A percentile compares a stretch with the other conserved stretches of the same genome.
phyloP scores from a whole-genome alignment of 2,329 filamentous ascomycete species.

The Phialemoniopsis sp. region DNA sequence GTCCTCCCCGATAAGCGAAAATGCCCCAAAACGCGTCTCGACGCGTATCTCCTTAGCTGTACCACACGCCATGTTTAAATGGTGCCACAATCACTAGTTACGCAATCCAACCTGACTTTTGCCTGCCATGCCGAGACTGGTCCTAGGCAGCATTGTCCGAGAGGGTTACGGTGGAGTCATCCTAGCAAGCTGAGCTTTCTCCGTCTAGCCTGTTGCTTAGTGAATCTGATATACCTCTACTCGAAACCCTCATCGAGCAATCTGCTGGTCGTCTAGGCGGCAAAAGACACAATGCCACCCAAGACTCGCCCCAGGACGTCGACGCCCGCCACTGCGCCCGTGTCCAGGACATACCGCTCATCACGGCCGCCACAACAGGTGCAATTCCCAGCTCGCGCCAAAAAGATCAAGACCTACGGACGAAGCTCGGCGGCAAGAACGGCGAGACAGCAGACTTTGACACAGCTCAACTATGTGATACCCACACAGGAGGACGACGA shows the following conservation, averaged over 20 bases:
- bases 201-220: too few relatives aligned
- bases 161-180: too few relatives aligned
- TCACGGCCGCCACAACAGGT: constrained; percentile 18
- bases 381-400: constrained; percentile 20
- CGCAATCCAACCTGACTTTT: too few relatives aligned
- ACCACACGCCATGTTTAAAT: too few relatives aligned
- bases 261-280: background rate
- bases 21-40: too few relatives aligned
- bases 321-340: constrained; percentile 2
- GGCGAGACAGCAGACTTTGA: constrained; percentile 25
- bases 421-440: constrained; percentile 8
- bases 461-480: constrained; percentile 22
- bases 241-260: background rate
- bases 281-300: constrained; percentile 12
- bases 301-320: constrained; percentile 9
- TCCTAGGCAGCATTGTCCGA: background rate
- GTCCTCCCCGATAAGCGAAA: too few relatives aligned
- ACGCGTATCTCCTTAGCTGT: too few relatives aligned
- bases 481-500: constrained; percentile 1
- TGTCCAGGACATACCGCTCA: constrained; percentile 16
- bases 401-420: constrained; percentile 19
- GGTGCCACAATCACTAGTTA: too few relatives aligned
- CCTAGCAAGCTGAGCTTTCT: too few relatives aligned
- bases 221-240: too few relatives aligned
- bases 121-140: too few relatives aligned